Percentiles rank a stretch among this genome's conserved stretches.
phyloP scores from a whole-genome alignment of 2,329 filamentous ascomycete genomes.

The Penicillium hesseltinei region DNA sequence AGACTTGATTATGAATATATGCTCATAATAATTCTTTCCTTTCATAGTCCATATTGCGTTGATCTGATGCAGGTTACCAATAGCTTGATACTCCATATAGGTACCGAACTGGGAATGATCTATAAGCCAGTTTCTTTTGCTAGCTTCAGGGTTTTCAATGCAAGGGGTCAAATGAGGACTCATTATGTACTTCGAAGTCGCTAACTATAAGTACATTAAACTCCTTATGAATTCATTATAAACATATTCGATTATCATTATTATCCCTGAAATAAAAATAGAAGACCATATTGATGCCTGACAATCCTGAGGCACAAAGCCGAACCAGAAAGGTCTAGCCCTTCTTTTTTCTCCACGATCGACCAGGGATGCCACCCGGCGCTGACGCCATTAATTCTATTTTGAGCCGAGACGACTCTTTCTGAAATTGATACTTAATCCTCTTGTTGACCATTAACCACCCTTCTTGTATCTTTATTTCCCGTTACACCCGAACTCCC shows the following conservation, averaged over 20 bases:
- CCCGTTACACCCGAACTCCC: neutral
- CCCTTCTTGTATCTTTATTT: neutral
- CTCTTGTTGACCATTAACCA: neutral
- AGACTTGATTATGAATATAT: no score
- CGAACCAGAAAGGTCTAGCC: constrained; percentile 19
- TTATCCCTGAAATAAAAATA: neutral
- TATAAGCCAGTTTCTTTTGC: neutral
- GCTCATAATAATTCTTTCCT: neutral
- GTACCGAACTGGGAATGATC: neutral
- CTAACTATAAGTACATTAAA: neutral
- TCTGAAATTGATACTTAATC: neutral
- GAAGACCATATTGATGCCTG: neutral
- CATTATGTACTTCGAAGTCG: neutral
- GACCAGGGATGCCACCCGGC: constrained; percentile 19
- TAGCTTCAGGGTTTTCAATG: neutral
- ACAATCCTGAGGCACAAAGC: constrained; percentile 1
- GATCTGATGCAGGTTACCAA: neutral
- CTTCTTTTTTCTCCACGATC: constrained; percentile 22
- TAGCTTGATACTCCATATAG: neutral
- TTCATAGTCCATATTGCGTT: neutral
- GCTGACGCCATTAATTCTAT: constrained; percentile 25
- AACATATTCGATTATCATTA: neutral
- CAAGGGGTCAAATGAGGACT: neutral
- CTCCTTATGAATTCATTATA: neutral
- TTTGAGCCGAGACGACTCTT: constrained; percentile 9